A percentile compares a stretch with the other conserved stretches of the same genome.
These are phyloP conservation scores for Hyphodiscus hymeniophilus DNA, from an alignment of 495 filamentous ascomycete species.

Conservation along the genomic window DNA sequence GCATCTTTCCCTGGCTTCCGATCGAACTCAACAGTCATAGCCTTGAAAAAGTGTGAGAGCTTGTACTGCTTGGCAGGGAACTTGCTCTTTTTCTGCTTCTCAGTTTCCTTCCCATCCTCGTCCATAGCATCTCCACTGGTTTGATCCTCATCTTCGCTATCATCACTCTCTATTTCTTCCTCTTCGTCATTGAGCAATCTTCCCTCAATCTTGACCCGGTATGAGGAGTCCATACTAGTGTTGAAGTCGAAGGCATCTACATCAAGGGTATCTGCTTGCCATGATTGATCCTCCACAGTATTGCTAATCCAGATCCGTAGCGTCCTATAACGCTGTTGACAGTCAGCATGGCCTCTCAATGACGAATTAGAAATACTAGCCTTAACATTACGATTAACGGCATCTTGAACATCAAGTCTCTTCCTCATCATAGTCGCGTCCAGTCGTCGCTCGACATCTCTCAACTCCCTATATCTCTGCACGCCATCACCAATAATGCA, in stretches of 20 bases:
- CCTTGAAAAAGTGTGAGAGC: conserved; percentile 93
- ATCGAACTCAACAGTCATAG: conserved; percentile 82
- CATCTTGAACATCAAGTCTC: conserved; percentile 81
- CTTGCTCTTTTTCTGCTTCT: conserved; percentile 35
- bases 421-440: conserved; percentile 96
- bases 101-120: conserved; percentile 38
- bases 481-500: conserved; percentile 73
- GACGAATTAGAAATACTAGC: conserved; percentile 23
- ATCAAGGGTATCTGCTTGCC: conserved; percentile 65
- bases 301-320: conserved; percentile 95
- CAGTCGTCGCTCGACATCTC: conserved; percentile 79
- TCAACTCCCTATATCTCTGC: conserved; percentile 68
- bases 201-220: conserved; percentile 88
- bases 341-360: background rate
- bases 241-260: conserved; percentile 68
- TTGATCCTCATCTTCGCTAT: conserved; percentile 42
- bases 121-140: conserved; percentile 52
- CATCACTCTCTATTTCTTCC: conserved; percentile 50
- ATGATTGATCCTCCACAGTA: conserved; percentile 87
- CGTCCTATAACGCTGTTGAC: conserved; percentile 59
- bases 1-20: conserved; percentile 41
- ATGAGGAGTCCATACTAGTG: conserved; percentile 59
- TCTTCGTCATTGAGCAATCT: conserved; percentile 74
- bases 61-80: conserved; percentile 30
- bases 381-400: conserved; percentile 70